These are phyloP conservation scores for Coemansia nantahalensis DNA, from an alignment of 192 early-diverging fungal species.

Conservation along the genomic window DNA sequence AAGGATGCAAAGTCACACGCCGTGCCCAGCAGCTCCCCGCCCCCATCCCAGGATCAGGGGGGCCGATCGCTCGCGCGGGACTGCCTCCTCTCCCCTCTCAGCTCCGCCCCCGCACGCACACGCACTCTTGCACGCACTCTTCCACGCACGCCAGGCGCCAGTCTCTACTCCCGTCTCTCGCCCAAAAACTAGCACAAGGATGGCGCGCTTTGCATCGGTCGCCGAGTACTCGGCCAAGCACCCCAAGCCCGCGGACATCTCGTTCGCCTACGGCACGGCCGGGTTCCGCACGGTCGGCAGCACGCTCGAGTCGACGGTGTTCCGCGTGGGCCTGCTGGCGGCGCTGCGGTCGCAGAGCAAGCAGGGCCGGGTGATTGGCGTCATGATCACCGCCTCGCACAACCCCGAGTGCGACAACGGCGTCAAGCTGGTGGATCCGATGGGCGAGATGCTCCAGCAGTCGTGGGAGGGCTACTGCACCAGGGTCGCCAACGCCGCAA, in stretches of 20 bases:
- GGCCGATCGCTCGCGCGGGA: too few relatives aligned
- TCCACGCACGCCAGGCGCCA: too few relatives aligned
- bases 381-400: constrained; percentile 99
- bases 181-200: neutral
- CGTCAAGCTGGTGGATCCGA: constrained; percentile 96
- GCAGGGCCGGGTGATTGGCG: constrained; percentile 81
- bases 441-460: constrained; percentile 98
- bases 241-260: constrained; percentile 61
- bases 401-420: constrained; percentile 98
- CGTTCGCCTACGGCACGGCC: constrained; percentile 92
- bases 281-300: constrained; percentile 94
- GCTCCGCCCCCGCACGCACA: too few relatives aligned
- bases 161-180: too few relatives aligned
- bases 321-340: constrained; percentile 88
- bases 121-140: too few relatives aligned
- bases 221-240: constrained; percentile 60
- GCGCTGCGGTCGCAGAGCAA: constrained; percentile 88
- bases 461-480: constrained; percentile 94
- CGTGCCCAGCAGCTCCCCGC: neutral
- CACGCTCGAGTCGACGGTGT: constrained; percentile 89
- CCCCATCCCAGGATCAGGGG: too few relatives aligned
- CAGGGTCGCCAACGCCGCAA: constrained; percentile 78
- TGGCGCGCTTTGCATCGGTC: constrained; percentile 33
- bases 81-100: too few relatives aligned
- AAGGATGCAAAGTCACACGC: too few relatives aligned